Evolutionary conservation across 2,329 filamentous ascomycete species (phyloP), one percentile per base, ranked within the genome.

Genomic region (Scedosporium minutisporum): DNA sequence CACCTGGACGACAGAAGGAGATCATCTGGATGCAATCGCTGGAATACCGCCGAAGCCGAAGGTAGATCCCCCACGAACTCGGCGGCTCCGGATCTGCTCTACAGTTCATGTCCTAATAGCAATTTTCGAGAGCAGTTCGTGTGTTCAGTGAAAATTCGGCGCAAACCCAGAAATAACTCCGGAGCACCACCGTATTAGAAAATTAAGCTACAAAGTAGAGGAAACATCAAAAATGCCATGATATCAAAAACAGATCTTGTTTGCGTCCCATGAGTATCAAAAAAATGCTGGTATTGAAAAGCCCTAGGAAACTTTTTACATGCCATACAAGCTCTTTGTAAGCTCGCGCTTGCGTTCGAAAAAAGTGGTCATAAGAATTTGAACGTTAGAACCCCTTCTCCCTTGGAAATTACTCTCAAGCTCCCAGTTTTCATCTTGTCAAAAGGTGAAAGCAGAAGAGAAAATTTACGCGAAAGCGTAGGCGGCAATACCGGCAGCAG

Each of bases 401-500:
- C 44, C 27, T 38, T 4, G 29, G 9, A 61, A 61, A 61, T 61
- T 61, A 55, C 51, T 55, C 51, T 48, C 6, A 55, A 55, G 51
- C 51, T 27, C 23, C 51, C 51, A 55, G 51, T 6, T 55, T 27
- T 55, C 51, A 55, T 55, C 51, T 55, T 55, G 51, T 55, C 51
- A 51, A 53, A 53, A 55, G 44, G 41, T 42, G 60, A 25, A 44
- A 55, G 60, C 41, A 57, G 41, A 16, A 6, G 80, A 64, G 71
- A 68, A 65, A 58, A 72, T 71, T 81, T 85, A 85, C 73, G 78
- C 79, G 70, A 86, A 74, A 75, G 80, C 69, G 71, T 82, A 74
- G 71, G 81, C 82, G 65, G 76, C 78, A 63, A 82, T 71, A 76
- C 81, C 82, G 74, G 79, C 82, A 58, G 75, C 77, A 67, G 78